Evolutionary conservation across 768 basidiomycete genomes (phyloP).

Genomic region (Boletus rubescentipes): DNA sequence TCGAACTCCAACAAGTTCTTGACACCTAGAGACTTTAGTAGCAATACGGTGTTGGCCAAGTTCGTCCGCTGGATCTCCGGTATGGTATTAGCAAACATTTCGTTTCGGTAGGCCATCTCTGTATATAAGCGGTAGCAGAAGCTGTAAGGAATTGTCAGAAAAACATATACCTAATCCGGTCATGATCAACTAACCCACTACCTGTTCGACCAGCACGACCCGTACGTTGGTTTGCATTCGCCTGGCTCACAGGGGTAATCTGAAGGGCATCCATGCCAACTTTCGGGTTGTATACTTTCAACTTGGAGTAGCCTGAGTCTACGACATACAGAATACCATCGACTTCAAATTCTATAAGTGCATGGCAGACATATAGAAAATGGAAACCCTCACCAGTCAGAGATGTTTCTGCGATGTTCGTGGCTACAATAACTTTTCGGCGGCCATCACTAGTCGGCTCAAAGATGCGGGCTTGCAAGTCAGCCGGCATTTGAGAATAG

Average conservation of each 20-base stretch:
- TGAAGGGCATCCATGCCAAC: slow-evolving; percentile 99
- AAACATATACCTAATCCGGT: neutral
- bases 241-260: slow-evolving; percentile 98
- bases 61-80: slow-evolving; percentile 99
- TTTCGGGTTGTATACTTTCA: slow-evolving; percentile 98
- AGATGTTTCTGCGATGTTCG: slow-evolving; percentile 98
- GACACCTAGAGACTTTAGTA: slow-evolving; percentile 94
- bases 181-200: slow-evolving; percentile 63
- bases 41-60: slow-evolving; percentile 91
- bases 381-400: slow-evolving; percentile 64
- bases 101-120: slow-evolving; percentile 95
- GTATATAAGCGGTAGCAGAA: slow-evolving; percentile 97
- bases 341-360: slow-evolving; percentile 46
- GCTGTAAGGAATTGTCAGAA: slow-evolving; percentile 38
- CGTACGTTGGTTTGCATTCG: slow-evolving; percentile 94
- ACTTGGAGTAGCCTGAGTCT: slow-evolving; percentile 94
- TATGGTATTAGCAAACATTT: slow-evolving; percentile 93
- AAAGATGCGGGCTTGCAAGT: slow-evolving; percentile 97
- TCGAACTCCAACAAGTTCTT: slow-evolving; percentile 98
- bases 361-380: neutral
- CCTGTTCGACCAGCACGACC: slow-evolving; percentile 97
- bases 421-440: slow-evolving; percentile 96
- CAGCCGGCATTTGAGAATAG: slow-evolving; percentile 99
- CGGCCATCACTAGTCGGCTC: slow-evolving; percentile 92
- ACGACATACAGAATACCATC: slow-evolving; percentile 98